Base-by-base conservation (phyloP, 805 yeast genomes). In the Yarrowia keelungensis region DNA sequence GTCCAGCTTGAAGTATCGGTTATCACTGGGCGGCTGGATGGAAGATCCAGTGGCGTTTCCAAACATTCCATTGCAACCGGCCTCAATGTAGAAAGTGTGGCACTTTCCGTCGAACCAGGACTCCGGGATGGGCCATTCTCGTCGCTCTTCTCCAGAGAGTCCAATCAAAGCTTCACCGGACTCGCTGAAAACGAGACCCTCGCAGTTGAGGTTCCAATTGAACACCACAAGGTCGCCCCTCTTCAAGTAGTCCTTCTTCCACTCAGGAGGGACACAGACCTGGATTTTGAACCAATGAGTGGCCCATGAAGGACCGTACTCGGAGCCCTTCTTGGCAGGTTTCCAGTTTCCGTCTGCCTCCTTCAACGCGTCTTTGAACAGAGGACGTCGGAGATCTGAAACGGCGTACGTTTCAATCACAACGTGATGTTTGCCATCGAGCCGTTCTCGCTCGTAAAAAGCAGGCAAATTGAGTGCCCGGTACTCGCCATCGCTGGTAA, bases 221-320 rank as follows among this genome's bases (percentile, higher is more conserved):
- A 91, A 85, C 67, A 89, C 80, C 47, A 91, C 83, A 69, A 81
- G 83, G 46, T 85, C 86, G 15, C 82, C 81, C 26, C 81, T 76
- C 10, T 79, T 72, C 82, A 84, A 80, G 41, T 47, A 47, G 10
- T 47, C 26, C 35, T 35, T 36, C 35, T 53, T 65, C 59, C 67
- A 62, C 15, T 71, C 71, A 15, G 80, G 72, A 0, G 97, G 97
- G 5, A 94, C 80, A n/a, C 81, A 80, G 69, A 91, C 78, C 14
- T 82, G 79, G 22, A 94, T 79, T 72, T 86, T 85, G 79, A 95
- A 92, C 99, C 99, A 94, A 72, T 92, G 96, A 0, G 98, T 90
- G 69, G 94, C 89, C 99, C 99, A 94, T 14, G 96, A 89, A 3
- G 99, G 99, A 0, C 98, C 98, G 76, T 90, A 92, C 9, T 82